Evolutionary conservation across 2,329 filamentous ascomycete genomes (phyloP), one percentile per base, ranked within the genome.

Genomic region (Diaporthe citri): DNA sequence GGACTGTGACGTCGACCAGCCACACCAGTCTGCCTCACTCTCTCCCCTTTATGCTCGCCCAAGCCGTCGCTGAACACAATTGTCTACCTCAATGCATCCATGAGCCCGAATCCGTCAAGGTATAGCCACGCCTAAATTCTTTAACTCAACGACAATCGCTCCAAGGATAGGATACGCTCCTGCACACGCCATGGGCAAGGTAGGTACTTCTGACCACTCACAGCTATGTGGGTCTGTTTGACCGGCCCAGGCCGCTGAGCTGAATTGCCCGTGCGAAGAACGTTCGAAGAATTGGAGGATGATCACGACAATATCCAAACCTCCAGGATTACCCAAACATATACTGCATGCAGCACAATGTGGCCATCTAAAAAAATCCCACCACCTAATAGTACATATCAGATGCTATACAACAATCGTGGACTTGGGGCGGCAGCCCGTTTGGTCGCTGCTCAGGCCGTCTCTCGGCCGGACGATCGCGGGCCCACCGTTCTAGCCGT

Each of bases 11-110:
- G 57, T 51, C 28, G 34, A 17, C 57, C 31, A 39, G 48, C 48
- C 57, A 59, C 70, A 41, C 5, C 70, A 41, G n/a, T 46, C 51
- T 71, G 41, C 41, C 34, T 66, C 39, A 17, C 28, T 36, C 12
- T n/a, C 64, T 25, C 46, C 28, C 46, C 64, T 69, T 69, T 55
- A 36, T 69, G n/a, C 31, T 41, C 64, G 10, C 64, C 64, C 46
- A 67, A 39, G 9, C 46, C 10, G 15, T 39, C 34, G 28, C 34
- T 28, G 12, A 17, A n/a, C 6, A 12, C 2, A 4, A 10, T 12
- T 12, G 25, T 39, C 46, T 12, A 13, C 8, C 46, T 39, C 34
- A 28, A 41, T 17, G 48, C 48, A 28, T n/a, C 39, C 46, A 69
- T 52, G n/a, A 36, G n/a, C 15, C 34, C 25, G n/a, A 41, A 36